Evolutionary conservation across 768 basidiomycete genomes (phyloP).

Genomic region (Clitopilus hobsonii): DNA sequence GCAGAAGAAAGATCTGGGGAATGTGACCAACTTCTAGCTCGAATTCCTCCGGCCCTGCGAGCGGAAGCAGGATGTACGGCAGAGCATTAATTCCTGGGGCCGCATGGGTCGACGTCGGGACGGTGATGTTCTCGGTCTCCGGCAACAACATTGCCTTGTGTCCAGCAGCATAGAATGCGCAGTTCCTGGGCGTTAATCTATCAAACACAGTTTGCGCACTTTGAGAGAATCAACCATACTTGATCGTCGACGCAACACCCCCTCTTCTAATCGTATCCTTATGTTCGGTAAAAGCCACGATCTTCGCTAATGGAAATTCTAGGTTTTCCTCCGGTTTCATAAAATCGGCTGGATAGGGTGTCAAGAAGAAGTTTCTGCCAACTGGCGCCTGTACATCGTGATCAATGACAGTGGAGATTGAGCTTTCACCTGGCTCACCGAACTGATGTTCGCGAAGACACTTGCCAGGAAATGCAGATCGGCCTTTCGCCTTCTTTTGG

Average conservation of each 20-base stretch:
- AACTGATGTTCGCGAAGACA: constrained; percentile 89
- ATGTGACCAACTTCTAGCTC: constrained; percentile 67
- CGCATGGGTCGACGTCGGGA: constrained; percentile 50
- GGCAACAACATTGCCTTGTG: constrained; percentile 70
- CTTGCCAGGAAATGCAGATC: constrained; percentile 88
- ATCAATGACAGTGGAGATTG: background rate
- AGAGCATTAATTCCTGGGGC: constrained; percentile 83
- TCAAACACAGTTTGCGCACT: background rate
- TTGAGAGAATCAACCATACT: constrained; percentile 41
- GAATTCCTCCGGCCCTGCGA: constrained; percentile 94
- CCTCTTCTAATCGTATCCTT: constrained; percentile 80
- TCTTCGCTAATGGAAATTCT: constrained; percentile 80
- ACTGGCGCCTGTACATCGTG: constrained; percentile 51
- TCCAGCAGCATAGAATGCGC: constrained; percentile 61
- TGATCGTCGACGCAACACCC: constrained; percentile 83
- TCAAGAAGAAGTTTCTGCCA: constrained; percentile 79
- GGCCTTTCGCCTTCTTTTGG: constrained; percentile 60
- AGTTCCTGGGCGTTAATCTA: constrained; percentile 50
- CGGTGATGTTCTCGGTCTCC: constrained; percentile 50
- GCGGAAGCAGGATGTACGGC: constrained; percentile 80
- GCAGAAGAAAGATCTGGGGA: background rate
- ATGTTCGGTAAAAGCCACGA: constrained; percentile 89
- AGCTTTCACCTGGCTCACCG: constrained; percentile 42
- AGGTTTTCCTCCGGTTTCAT: constrained; percentile 37
- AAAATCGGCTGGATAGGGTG: constrained; percentile 52